A percentile compares a stretch with the other conserved stretches of the same genome.
Conservation (phyloP, 2,329 filamentous ascomycete genomes). For the Trichoderma harzianum region DNA sequence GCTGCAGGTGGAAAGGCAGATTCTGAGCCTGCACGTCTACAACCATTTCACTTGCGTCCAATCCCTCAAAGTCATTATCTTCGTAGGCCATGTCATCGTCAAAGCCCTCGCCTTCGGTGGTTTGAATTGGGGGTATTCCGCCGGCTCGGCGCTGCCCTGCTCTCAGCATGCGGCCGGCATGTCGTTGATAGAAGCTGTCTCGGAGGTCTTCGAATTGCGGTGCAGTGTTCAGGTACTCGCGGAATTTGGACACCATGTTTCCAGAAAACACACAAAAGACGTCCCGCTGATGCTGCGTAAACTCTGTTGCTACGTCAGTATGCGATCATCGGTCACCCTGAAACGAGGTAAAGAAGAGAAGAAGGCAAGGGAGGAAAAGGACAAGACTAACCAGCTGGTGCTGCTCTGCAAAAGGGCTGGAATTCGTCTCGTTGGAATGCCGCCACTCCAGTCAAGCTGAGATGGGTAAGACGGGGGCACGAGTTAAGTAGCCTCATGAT, state of each 20-base stretch:
- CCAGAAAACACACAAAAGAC: slow-evolving; percentile 98
- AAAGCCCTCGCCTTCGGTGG: slow-evolving; percentile 33
- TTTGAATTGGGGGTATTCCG: slow-evolving; percentile 22
- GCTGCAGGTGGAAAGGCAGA: slow-evolving; percentile 12
- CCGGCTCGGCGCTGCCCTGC: slow-evolving; percentile 14
- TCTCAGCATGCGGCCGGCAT: slow-evolving; percentile 12
- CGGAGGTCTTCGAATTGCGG: slow-evolving; percentile 46
- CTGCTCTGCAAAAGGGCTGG: slow-evolving; percentile 78
- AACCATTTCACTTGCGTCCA: slow-evolving; percentile 39
- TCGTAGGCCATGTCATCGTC: slow-evolving; percentile 45
- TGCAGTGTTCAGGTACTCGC: slow-evolving; percentile 68
- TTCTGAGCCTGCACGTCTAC: slow-evolving; percentile 33
- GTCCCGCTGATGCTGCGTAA: slow-evolving; percentile 89
- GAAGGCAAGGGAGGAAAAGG: background rate
- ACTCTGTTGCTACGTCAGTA: slow-evolving; percentile 57
- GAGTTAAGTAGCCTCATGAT: slow-evolving; percentile 86
- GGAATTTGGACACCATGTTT: slow-evolving; percentile 71
- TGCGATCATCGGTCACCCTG: background rate
- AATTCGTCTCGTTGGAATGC: slow-evolving; percentile 86
- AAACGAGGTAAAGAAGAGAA: background rate
- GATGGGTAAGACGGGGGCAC: slow-evolving; percentile 87
- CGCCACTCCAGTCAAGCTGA: slow-evolving; percentile 90
- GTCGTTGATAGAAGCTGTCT: slow-evolving; percentile 28
- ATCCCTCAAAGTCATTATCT: slow-evolving; percentile 43
- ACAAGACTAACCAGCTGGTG: slow-evolving; percentile 61